A percentile compares a stretch with the other conserved stretches of the same genome.
phyloP scores from a whole-genome alignment of 139 green algal genomes.

The Desmodesmus armatus region DNA sequence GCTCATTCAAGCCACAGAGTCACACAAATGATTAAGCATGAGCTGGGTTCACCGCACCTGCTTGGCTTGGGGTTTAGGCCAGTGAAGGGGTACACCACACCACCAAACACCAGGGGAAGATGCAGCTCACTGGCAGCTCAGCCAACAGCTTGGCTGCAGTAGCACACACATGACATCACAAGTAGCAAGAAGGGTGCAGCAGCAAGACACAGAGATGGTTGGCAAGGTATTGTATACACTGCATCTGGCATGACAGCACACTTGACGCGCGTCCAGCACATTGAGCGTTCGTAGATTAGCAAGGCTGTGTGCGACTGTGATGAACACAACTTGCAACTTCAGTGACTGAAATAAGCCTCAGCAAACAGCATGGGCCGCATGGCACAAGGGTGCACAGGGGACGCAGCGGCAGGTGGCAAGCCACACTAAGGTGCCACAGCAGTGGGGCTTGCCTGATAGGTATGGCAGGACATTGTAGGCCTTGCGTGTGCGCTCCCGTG shows the following conservation, averaged over 20 bases:
- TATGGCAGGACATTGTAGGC: slow-evolving; percentile 58
- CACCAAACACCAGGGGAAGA: slow-evolving; percentile 90
- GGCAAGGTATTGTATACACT: background rate
- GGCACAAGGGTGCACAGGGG: no score
- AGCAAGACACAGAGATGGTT: slow-evolving; percentile 2
- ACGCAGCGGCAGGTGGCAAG: no score
- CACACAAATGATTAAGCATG: no score
- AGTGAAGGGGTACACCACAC: slow-evolving; percentile 84
- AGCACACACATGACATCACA: background rate
- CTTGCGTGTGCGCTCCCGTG: slow-evolving; percentile 78
- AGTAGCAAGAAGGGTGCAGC: background rate
- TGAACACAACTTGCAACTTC: background rate
- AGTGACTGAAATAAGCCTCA: no score
- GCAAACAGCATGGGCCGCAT: no score
- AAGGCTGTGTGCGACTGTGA: background rate
- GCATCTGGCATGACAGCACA: background rate
- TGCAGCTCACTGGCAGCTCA: slow-evolving; percentile 84
- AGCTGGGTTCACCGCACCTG: slow-evolving; percentile 31
- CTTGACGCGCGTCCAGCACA: background rate
- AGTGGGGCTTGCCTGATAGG: slow-evolving; percentile 27
- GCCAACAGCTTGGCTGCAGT: slow-evolving; percentile 85
- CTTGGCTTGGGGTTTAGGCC: slow-evolving; percentile 74
- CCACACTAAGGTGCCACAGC: no score
- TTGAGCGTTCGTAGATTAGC: background rate
- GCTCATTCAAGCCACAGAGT: no score